Evolutionary conservation across 2,329 filamentous ascomycete genomes (phyloP), one percentile per base, ranked within the genome.

Genomic region (Cylindrodendrum hubeiense): DNA sequence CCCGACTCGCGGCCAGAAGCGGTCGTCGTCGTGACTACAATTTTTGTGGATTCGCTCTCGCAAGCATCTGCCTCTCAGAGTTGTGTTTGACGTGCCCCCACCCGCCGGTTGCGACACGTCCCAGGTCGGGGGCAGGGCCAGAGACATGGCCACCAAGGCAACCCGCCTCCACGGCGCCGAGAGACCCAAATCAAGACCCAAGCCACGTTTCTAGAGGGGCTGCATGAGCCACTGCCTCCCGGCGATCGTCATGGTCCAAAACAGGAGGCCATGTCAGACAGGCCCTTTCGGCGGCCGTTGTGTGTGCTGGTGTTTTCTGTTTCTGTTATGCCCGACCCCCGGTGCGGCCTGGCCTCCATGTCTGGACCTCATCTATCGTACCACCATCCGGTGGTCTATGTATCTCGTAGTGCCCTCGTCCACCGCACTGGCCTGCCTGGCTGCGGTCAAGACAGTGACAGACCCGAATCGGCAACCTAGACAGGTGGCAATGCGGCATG

Each of bases 131-230:
- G 60, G 33, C 24, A 63, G 53, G 43, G 55, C 49, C 52, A 58
- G 47, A 71, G 57, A 65, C 54, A 53, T 44, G 64, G 51, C 60
- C 60, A 60, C 52, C 47, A 51, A 47, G 65, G 44, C 71, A 72
- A 54, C 47, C 57, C 59, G 44, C 44, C 51, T 57, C 52, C 46
- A 52, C 28, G 52, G 46, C 47, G 41, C 55, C 60, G 60, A 63
- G 37, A 43, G 49, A 49, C 64, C 63, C 43, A 63, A 66, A 68
- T 60, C 54, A 60, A 47, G 59, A 52, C 68, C 68, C 53, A 73
- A 72, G 72, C 71, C 71, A 73, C 69, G 71, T 66, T 70, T 65
- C 58, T 44, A 39, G 44, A 55, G 63, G 60, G 52, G 56, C 52
- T 33, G 58, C 67, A 61, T 62, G 54, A 67, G 68, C 68, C 70